Conservation (phyloP, 805 yeast genomes). For the Kuraishia hungarica region DNA sequence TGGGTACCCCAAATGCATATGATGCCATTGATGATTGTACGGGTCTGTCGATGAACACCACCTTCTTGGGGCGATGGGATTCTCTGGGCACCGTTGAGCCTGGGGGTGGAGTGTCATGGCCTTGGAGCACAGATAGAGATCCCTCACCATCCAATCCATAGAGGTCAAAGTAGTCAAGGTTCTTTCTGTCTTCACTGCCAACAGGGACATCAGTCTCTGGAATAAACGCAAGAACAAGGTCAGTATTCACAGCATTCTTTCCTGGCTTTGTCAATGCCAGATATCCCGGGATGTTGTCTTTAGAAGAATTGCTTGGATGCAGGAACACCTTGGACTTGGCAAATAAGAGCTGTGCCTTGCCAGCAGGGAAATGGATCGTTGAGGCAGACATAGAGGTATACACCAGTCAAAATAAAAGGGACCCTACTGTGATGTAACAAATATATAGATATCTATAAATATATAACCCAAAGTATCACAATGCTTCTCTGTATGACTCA, state of each 20-base stretch:
- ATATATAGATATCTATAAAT: too few relatives aligned
- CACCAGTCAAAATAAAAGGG: too few relatives aligned
- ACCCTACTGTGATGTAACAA: too few relatives aligned
- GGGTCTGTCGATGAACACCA: slow-evolving; percentile 41
- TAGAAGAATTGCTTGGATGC: slow-evolving; percentile 68
- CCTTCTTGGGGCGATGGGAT: slow-evolving; percentile 7
- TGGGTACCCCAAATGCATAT: slow-evolving; percentile 60
- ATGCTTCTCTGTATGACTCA: background rate
- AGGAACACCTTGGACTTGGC: slow-evolving; percentile 68
- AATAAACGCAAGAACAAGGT: slow-evolving; percentile 57
- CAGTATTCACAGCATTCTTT: slow-evolving; percentile 38
- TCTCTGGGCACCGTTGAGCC: slow-evolving; percentile 13
- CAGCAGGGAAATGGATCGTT: slow-evolving; percentile 1
- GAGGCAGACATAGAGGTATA: background rate
- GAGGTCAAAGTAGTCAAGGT: slow-evolving; percentile 27
- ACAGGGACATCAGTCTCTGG: slow-evolving; percentile 39
- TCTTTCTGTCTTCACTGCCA: slow-evolving; percentile 12
- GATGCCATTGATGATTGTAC: slow-evolving; percentile 41
- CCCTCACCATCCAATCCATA: slow-evolving; percentile 29
- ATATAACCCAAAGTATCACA: too few relatives aligned
- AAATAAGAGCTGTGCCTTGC: slow-evolving; percentile 39
- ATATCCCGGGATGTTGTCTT: slow-evolving; percentile 77
- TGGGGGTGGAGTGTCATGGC: background rate
- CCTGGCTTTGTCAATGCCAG: slow-evolving; percentile 53
- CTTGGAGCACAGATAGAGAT: background rate